Evolutionary conservation across 441 rosid species (phyloP).

Genomic region (Daphne laureola): DNA sequence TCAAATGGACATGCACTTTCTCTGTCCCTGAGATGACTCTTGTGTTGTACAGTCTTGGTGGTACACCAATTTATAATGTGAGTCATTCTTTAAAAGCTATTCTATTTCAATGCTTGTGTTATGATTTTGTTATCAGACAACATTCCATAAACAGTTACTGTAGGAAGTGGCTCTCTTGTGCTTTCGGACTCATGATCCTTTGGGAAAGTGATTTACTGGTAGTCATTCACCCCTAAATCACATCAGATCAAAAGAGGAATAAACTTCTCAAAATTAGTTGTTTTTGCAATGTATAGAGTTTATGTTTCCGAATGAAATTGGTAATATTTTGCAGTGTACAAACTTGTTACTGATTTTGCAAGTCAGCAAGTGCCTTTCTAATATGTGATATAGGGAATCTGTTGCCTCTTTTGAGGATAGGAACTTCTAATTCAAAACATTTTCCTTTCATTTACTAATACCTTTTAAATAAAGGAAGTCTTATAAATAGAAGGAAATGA

Average conservation of each 20-base stretch:
- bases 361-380: too few species aligned
- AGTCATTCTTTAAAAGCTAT: constrained; percentile 24
- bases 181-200: constrained; percentile 1
- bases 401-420: too few species aligned
- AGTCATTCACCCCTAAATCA: not conserved
- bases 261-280: not conserved
- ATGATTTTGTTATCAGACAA: too few species aligned
- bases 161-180: not conserved
- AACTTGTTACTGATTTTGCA: too few species aligned
- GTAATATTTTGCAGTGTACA: too few species aligned
- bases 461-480: too few species aligned
- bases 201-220: not conserved
- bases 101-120: not conserved
- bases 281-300: not conserved
- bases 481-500: too few species aligned
- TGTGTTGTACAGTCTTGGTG: constrained; percentile 47
- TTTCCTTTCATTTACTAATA: too few species aligned
- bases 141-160: too few species aligned
- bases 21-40: constrained; percentile 92
- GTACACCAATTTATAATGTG: constrained; percentile 69
- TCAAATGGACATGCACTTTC: constrained; percentile 80
- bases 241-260: not conserved
- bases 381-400: too few species aligned
- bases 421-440: too few species aligned
- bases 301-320: too few species aligned